Conservation (phyloP, 2,329 filamentous ascomycete genomes). For the Colletotrichum tofieldiae region DNA sequence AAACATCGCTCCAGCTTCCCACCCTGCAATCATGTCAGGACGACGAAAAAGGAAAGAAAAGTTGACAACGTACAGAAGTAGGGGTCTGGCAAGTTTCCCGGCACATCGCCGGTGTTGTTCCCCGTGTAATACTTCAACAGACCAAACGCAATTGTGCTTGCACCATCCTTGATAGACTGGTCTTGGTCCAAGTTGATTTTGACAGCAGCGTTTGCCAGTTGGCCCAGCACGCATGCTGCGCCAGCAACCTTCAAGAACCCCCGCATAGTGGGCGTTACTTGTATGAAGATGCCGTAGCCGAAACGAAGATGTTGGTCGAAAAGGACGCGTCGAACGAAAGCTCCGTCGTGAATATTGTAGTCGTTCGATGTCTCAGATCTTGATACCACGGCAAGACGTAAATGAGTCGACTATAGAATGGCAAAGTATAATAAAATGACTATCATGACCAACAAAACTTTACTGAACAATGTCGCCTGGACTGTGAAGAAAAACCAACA, state of each 20-base stretch:
- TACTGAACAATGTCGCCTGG: conserved; percentile 26
- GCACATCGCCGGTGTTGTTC: conserved; percentile 71
- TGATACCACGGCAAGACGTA: background rate
- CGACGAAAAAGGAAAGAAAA: conserved; percentile 58
- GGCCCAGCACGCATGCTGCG: conserved; percentile 36
- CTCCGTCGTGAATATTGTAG: background rate
- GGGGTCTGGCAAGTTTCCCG: conserved; percentile 71
- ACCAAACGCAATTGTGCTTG: conserved; percentile 56
- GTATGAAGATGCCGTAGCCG: background rate
- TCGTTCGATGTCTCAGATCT: conserved; percentile 6
- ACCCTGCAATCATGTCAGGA: conserved; percentile 68
- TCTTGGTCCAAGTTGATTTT: conserved; percentile 34
- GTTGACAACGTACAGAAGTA: conserved; percentile 74
- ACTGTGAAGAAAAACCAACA: conserved; percentile 6
- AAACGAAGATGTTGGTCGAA: background rate
- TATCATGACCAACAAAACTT: background rate
- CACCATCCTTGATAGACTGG: conserved; percentile 56
- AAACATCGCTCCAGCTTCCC: conserved; percentile 82
- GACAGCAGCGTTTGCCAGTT: conserved; percentile 29
- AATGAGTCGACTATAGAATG: conserved; percentile 16
- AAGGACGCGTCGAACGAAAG: background rate
- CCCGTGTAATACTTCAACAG: conserved; percentile 62
- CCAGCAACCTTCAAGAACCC: conserved; percentile 32
- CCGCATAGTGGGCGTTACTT: conserved; percentile 13
- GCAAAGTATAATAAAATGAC: conserved; percentile 7